Base-by-base conservation (phyloP, 1,284 basidiomycete species). In the Austropuccinia psidii region DNA sequence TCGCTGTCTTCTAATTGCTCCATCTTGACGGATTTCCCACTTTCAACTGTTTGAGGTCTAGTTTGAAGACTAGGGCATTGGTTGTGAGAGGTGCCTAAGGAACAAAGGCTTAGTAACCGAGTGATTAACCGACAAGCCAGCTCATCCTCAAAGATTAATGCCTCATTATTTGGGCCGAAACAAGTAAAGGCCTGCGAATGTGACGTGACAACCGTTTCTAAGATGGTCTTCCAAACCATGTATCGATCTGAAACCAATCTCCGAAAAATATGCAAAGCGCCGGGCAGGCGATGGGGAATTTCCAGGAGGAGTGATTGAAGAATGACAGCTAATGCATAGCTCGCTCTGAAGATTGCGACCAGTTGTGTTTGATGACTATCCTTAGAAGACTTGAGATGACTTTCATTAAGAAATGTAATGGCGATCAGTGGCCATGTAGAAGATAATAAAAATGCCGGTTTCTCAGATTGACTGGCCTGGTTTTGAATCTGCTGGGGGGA, bases 381-480 rank as follows among this genome's bases (percentile, higher is more conserved):
- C 17, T 43, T 4, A 11, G 47, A 17, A 19, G 61, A 65, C 17
- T 31, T 54, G 9, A 73, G 21, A 52, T 73, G 60, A 33, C 19
- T 39, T 33, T 50, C 35, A 2, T 45, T 73, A 7, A 73, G 50
- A 73, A 52, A 73, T 35, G 58, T 64, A n/a, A 73, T 55, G 21
- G 70, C 50, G n/a, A 73, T 37, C 24, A 65, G 35, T 2, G 61
- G 70, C 70, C 70, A 73, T 15, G 70, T 73, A 19, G 70, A 57
- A 21, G 70, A 19, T 24, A 73, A 33, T n/a, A 73, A 41, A 41
- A 73, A 73, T 45, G 70, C 70, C 6, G 61, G 29, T 21, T 41
- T 24, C 3, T 73, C 70, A 13, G 27, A 52, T 41, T 73, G 70
- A 35, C 39, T 65, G 13, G 45, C 43, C 35, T 62, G 70, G 24